phyloP scores from a whole-genome alignment of 495 filamentous ascomycete genomes.

The Hyaloscypha finlandica region DNA sequence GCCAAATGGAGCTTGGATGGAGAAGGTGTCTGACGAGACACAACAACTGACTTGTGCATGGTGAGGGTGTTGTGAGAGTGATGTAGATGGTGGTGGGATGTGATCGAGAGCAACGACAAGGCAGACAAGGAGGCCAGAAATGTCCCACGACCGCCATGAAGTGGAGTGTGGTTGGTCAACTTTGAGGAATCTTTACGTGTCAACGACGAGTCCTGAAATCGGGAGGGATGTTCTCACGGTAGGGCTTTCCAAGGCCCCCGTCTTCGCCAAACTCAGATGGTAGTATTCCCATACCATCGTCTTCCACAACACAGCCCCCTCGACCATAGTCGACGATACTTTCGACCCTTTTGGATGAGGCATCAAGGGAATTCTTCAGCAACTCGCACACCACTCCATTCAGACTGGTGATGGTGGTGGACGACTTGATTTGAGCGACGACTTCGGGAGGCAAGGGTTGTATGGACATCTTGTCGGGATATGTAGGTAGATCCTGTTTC shows the following conservation, averaged over 20 bases:
- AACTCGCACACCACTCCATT: conserved; percentile 73
- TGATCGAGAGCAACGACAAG: conserved; percentile 75
- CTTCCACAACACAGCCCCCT: conserved; percentile 82
- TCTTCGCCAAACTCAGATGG: conserved; percentile 67
- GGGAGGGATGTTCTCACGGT: conserved; percentile 54
- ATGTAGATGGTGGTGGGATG: conserved; percentile 69
- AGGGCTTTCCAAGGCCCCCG: conserved; percentile 73
- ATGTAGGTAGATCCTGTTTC: neutral
- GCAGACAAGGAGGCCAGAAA: conserved; percentile 80
- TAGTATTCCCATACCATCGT: conserved; percentile 80
- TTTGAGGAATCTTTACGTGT: conserved; percentile 73
- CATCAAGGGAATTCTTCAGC: conserved; percentile 87
- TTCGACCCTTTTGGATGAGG: conserved; percentile 67
- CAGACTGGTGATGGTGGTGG: conserved; percentile 72
- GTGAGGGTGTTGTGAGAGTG: conserved; percentile 67
- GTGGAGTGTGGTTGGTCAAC: conserved; percentile 43
- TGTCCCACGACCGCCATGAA: conserved; percentile 69
- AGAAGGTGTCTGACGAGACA: conserved; percentile 69
- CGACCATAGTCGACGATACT: conserved; percentile 74
- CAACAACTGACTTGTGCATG: conserved; percentile 68
- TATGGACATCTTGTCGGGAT: conserved; percentile 50
- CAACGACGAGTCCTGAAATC: neutral
- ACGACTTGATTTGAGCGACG: conserved; percentile 85
- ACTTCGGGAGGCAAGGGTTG: conserved; percentile 72
- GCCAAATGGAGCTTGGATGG: conserved; percentile 59